These are phyloP conservation scores for Taphrina deformans DNA, from an alignment of 1,139 yeast species.

Conservation along the genomic window DNA sequence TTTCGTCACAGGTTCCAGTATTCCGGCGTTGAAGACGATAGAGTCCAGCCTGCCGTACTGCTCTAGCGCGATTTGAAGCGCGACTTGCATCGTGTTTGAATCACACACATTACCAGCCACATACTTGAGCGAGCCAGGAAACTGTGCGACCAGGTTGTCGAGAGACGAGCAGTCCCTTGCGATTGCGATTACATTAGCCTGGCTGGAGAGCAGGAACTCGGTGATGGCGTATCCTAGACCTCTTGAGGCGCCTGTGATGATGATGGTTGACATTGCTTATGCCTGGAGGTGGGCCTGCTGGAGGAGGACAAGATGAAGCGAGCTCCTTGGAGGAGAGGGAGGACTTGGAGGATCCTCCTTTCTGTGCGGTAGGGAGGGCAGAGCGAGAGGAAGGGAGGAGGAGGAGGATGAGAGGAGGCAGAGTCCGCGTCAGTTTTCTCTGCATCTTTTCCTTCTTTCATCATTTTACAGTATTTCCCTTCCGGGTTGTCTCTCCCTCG, in stretches of 20 bases:
- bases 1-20: conserved; percentile 71
- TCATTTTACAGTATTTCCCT: not conserved
- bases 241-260: conserved; percentile 42
- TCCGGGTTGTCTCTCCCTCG: not conserved
- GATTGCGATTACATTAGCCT: conserved; percentile 62
- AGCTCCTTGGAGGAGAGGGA: not conserved
- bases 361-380: not conserved
- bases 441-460: not conserved
- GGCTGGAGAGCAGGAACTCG: conserved; percentile 41
- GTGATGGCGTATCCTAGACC: conserved; percentile 70
- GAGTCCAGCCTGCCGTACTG: conserved; percentile 67
- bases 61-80: conserved; percentile 49
- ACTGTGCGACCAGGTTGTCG: conserved; percentile 22
- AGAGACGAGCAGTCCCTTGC: conserved; percentile 55
- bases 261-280: conserved; percentile 19
- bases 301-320: not conserved
- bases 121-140: conserved; percentile 27
- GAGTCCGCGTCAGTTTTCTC: not conserved
- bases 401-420: not conserved
- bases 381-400: not conserved
- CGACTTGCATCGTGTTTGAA: conserved; percentile 46
- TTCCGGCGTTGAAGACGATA: conserved; percentile 83
- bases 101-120: conserved; percentile 71
- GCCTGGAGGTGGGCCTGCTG: not conserved
- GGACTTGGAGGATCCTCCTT: not conserved